A percentile compares a stretch with the other conserved stretches of the same genome.
These are phyloP conservation scores for Aspergillus sp. DNA, from an alignment of 2,329 filamentous ascomycete species.

Conservation along the genomic window DNA sequence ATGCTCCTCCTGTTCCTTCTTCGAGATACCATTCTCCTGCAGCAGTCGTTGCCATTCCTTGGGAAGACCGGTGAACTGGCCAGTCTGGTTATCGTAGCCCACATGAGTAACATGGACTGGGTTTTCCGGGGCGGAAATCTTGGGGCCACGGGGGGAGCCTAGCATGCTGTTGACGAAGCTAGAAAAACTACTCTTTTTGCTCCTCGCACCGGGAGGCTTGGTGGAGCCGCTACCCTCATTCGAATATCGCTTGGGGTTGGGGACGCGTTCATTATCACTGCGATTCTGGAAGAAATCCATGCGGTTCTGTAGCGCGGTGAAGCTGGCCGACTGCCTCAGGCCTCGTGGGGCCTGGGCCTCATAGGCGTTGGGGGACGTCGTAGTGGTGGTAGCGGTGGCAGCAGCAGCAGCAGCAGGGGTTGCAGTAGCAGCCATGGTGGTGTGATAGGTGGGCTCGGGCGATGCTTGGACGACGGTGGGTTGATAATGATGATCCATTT, in stretches of 20 bases:
- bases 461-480: slow-evolving; percentile 12
- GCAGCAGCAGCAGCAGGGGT: too few species aligned
- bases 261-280: slow-evolving; percentile 40
- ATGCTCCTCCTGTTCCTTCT: slow-evolving; percentile 91
- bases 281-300: slow-evolving; percentile 44
- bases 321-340: slow-evolving; percentile 59
- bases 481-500: slow-evolving; percentile 15
- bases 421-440: slow-evolving; percentile 28
- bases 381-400: too few species aligned
- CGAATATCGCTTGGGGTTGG: slow-evolving; percentile 63
- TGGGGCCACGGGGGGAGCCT: slow-evolving; percentile 77
- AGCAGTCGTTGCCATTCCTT: slow-evolving; percentile 97
- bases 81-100: slow-evolving; percentile 90
- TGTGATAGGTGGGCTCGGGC: slow-evolving; percentile 41
- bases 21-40: slow-evolving; percentile 90
- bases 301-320: slow-evolving; percentile 45
- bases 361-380: too few species aligned
- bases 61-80: slow-evolving; percentile 90
- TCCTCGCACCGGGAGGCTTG: slow-evolving; percentile 53
- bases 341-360: slow-evolving; percentile 41
- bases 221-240: slow-evolving; percentile 60
- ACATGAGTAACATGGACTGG: slow-evolving; percentile 97
- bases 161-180: slow-evolving; percentile 78
- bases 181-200: slow-evolving; percentile 80
- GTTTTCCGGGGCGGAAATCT: slow-evolving; percentile 96